Evolutionary conservation across 257 asterid species (phyloP), one percentile per base, ranked within the genome.

Genomic region (Cordia subcordata): DNA sequence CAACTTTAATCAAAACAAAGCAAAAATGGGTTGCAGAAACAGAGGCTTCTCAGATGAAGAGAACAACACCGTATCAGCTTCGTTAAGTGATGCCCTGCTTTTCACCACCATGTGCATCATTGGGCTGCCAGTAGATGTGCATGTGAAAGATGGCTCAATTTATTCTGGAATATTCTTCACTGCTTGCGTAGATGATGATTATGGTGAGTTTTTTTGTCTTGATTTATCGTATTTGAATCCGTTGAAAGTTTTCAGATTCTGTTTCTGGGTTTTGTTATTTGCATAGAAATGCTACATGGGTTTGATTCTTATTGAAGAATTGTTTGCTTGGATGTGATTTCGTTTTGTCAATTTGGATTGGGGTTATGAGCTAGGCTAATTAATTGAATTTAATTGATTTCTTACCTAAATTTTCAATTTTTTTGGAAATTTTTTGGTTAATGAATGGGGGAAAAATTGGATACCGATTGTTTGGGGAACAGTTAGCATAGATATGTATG

Each of bases 101-200:
- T 79, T 79, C 62, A 75, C 91, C 11, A 90, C 88, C 66, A 78
- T 90, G 81, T 81, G 85, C 71, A 78, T 91, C 62, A 65, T 85
- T 77, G 96, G 91, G 40, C 68, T 77, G 64, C 82, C 89, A 1
- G 98, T 91, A 1, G 94, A 91, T 54, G 94, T 91, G 61, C 86
- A 87, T 73, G 85, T 73, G 51, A 87, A 51, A 70, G 98, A 91
- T 55, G 98, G 96, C 69, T 81, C 90, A 32, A 65, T 87, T 64
- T 91, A 78, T 82, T 83, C 95, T 63, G 98, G 98, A 67, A 83
- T 81, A 62, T 79, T 91, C 68, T 73, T 83, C 80, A 82, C 98
- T 68, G 94, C 94, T 62, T 81, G 77, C 6, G 74, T 83, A 60
- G 86, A 85, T 49, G 70, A 74, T 74, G 84, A 76, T 65, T 91